Base-by-base conservation (phyloP, 2,329 filamentous ascomycete species). In the Waltergamsia citrina region DNA sequence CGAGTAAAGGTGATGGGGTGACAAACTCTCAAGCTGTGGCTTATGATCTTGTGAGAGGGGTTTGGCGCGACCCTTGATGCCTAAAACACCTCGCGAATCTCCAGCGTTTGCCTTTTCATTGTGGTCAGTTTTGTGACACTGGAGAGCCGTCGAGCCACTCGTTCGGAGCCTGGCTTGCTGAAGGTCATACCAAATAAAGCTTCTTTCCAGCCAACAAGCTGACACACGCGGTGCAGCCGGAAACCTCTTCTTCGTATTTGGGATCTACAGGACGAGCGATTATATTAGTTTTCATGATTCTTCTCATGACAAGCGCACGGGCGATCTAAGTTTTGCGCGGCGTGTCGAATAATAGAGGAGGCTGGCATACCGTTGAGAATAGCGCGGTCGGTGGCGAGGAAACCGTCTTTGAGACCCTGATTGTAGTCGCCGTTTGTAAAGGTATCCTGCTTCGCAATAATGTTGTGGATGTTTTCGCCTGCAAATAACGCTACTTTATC, bases 31-130 rank as follows among this genome's bases (percentile, higher is more conserved):
- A 48, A 96, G 95, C 59, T 95, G 88, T 27, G 92, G 92, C 66
- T 98, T 98, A 71, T 98, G 92, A 59, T 98, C 92, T 55, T 94
- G 94, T n/a, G 92, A 98, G 40, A 98, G 71, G 34, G 92, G 92
- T 67, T 96, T 98, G 46, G 92, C 92, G 50, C 92, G 78, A 45
- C 92, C 92, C 67, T 96, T 98, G 52, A 98, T 86, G 49, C 92
- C 92, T 44, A 98, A 65, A 18, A 98, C 92, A 53, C 82, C 85
- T 67, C 92, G 79, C 43, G 92, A 98, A 60, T 98, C 92, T 54
- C 92, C 92, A 43, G 92, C 86, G 57, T 98, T 98, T 52, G 86
- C 92, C 92, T 98, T 29, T 26, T 34, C 29, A 7, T 21, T 20
- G 19, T 17, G n/a, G 12, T 24, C 8, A 24, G 8, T 24, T 24